Evolutionary conservation across 371 early-diverging fungal species (phyloP).

Genomic region (Parasitella parasitica): DNA sequence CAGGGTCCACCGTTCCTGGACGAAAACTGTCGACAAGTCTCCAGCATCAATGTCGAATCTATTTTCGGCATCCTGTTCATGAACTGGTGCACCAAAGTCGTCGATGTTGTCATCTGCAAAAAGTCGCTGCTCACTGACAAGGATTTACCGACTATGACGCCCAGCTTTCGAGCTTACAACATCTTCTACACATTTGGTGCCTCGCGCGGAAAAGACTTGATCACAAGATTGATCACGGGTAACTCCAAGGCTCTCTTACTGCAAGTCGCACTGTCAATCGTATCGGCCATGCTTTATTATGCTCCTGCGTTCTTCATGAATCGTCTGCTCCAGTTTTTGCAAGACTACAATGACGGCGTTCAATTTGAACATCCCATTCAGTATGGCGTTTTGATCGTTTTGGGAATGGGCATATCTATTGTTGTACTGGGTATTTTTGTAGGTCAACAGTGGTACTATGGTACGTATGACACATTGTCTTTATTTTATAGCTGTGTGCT

Average conservation of each 20-base stretch:
- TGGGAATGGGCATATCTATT: slow-evolving; percentile 34
- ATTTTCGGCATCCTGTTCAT: slow-evolving; percentile 17
- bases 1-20: slow-evolving; percentile 22
- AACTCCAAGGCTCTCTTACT: background rate
- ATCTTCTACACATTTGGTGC: slow-evolving; percentile 15
- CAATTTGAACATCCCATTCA: background rate
- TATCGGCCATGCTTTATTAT: slow-evolving; percentile 16
- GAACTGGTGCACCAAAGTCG: slow-evolving; percentile 19
- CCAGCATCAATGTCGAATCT: slow-evolving; percentile 15
- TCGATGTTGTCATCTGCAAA: background rate
- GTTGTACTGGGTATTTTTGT: slow-evolving; percentile 25
- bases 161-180: slow-evolving; percentile 18
- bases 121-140: background rate
- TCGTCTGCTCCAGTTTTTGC: slow-evolving; percentile 17
- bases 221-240: background rate
- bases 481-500: no score
- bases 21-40: slow-evolving; percentile 14
- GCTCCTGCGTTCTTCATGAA: slow-evolving; percentile 26
- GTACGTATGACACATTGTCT: background rate
- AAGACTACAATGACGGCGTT: slow-evolving; percentile 8
- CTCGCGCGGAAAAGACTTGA: background rate
- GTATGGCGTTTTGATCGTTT: slow-evolving; percentile 23
- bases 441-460: slow-evolving; percentile 36
- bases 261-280: background rate
- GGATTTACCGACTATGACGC: slow-evolving; percentile 22